Evolutionary conservation across 1,284 basidiomycete species (phyloP), one percentile per base, ranked within the genome.

Genomic region (Neolentinus lepideus): DNA sequence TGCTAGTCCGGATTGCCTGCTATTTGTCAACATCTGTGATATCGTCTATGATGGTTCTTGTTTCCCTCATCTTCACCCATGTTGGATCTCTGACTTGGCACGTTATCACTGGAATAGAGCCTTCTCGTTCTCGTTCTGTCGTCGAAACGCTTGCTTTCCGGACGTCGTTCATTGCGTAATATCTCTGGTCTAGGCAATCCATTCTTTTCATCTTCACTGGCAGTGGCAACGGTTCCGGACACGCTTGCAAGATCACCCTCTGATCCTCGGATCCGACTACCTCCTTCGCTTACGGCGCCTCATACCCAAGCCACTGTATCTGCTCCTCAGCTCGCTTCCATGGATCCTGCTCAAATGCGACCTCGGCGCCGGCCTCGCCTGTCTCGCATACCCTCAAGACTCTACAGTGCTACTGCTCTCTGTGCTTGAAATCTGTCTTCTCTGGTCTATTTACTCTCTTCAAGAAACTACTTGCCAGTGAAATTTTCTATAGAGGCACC

Each of bases 21-120:
- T 59, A 57, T 21, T 45, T 63, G 9, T 19, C 62, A 3, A 57
- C 54, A 14, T 35, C 61, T 10, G 48, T 60, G n/a, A 58, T 62
- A 51, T 65, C 65, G 3, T 58, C 60, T 16, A 38, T 63, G 27
- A 61, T 62, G 63, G 67, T 67, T 24, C 51, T 63, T 62, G 0
- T 31, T 43, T 22, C 21, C 31, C 38, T 36, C 46, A 35, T 51
- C 47, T 56, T 27, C 51, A 53, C 31, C 35, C n/a, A 16, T 16
- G 38, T n/a, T 6, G 38, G 19, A 6, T n/a, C 16, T 43, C 8
- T 43, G 38, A 43, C 16, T 16, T 50, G 22, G n/a, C 47, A n/a
- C 22, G 25, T n/a, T 8, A 6, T 8, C 11, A 3, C 22, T 10
- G 4, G 3, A 12, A 29, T 33, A 63, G 61, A 61, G 60, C 43